Base-by-base conservation (phyloP, 2,329 filamentous ascomycete genomes). In the Neopestalotiopsis sp. region DNA sequence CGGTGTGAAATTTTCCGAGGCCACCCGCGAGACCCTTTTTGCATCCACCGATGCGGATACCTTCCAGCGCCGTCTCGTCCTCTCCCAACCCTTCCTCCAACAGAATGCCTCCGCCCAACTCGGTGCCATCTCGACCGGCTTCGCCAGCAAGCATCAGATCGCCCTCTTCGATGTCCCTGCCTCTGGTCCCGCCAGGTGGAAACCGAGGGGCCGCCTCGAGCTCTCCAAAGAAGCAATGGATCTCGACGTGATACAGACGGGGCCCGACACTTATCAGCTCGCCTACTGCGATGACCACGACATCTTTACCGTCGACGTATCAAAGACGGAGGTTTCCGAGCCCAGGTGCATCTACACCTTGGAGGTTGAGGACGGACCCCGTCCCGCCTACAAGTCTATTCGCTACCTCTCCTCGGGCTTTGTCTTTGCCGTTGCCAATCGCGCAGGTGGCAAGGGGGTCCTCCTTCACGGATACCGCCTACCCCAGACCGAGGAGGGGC, bases 221-320 rank as follows among this genome's bases (percentile, higher is more conserved):
- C 79, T 89, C 56, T 75, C 80, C 17, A 84, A 80, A 73, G 89
- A 91, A 76, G 90, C 90, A 0, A 89, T 89, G 75, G 93, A 94
- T 78, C 74, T 94, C 65, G 93, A 95, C 76, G 85, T 94, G 61
- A 80, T 88, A 62, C 90, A 92, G 79, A 87, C 85, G 6, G 87
- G 85, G 14, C 84, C 88, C 17, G 85, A 88, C 45, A 83, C 87
- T 53, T 96, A 92, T 78, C 87, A 91, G 73, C 83, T 98, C 67
- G 91, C 91, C 3, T 98, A 94, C 80, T 95, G 92, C 79, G 90
- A 92, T 74, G 90, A 94, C 72, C 85, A 91, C 76, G 90, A 94
- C 73, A 86, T 98, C 63, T 92, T 90, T 79, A 82, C 92, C 45
- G 85, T 92, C 74, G 87, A 83, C 75, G 82, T 80, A 72, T 75